Evolutionary conservation across 495 filamentous ascomycete genomes (phyloP), one percentile per base, ranked within the genome.

Genomic region (Penicillium cataractarum): DNA sequence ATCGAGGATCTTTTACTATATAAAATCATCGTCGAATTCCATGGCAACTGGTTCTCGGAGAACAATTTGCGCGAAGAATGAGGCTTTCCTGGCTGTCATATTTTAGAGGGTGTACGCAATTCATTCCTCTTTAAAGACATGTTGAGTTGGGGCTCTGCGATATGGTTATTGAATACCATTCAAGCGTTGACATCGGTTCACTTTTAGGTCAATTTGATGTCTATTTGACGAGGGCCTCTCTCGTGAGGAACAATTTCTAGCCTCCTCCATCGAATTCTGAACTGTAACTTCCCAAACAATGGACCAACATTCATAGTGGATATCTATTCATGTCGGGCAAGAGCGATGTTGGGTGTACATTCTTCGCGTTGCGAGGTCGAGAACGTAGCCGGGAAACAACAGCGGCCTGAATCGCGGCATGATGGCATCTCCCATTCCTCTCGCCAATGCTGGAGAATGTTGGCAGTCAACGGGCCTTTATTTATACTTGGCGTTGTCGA

Each of bases 381-480:
- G 17, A 27, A 7, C 29, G 42, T 46, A 12, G 33, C 29, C 15
- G 32, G 12, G 32, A 10, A 32, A 52, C 29, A 35, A 13, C 37
- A n/a, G 29, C 50, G 55, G 55, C 50, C 57, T 58, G 48, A 27
- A 33, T 54, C 55, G 27, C 57, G 39, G 39, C 46, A 54, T 46
- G 60, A 51, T 63, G 63, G 64, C 44, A 68, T 71, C 46, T 31
- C 46, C 53, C 66, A 71, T 73, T 71, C 72, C 61, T 67, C 35
- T n/a, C 24, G 44, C 26, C n/a, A 67, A 61, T 48, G 37, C 50
- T 59, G 51, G 63, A 53, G 62, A 67, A 65, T 67, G 68, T 46
- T 26, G 53, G 48, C 17, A 29, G 9, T n/a, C 29, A 32, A 19
- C 42, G 57, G 51, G 17, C 49, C 61, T 64, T 60, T 70, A 71